Evolutionary conservation across 2,329 filamentous ascomycete genomes (phyloP).

Genomic region (Akanthomyces muscarius): DNA sequence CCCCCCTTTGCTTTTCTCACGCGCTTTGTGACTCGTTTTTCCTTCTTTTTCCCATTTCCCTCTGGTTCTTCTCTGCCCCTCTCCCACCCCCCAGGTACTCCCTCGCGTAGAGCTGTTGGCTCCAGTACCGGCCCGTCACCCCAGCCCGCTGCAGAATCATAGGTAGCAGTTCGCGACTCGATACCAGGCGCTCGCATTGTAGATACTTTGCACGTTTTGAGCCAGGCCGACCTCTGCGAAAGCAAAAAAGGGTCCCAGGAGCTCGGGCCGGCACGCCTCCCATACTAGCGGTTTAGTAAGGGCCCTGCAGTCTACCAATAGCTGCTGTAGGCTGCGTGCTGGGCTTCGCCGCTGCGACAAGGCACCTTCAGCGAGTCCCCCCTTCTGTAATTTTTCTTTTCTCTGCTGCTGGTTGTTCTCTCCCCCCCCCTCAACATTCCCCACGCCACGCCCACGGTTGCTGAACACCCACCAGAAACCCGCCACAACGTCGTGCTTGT

Average conservation of each 20-base stretch:
- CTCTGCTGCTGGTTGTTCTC: slow-evolving; percentile 1
- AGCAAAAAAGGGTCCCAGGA: not conserved
- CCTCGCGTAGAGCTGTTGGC: not conserved
- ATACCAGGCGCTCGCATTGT: not conserved
- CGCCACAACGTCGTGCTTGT: not conserved
- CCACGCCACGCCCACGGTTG: not conserved
- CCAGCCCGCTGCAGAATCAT: not conserved
- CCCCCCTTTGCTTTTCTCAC: slow-evolving; percentile 9
- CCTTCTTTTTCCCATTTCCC: not conserved
- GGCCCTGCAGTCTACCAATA: not conserved
- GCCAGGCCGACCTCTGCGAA: not conserved
- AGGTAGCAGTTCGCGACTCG: not conserved
- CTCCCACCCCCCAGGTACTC: not conserved
- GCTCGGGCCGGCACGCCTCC: slow-evolving; percentile 5
- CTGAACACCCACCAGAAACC: not conserved
- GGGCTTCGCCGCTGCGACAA: not conserved
- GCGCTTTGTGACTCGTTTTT: not conserved
- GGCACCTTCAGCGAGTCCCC: not conserved
- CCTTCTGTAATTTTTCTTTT: slow-evolving; percentile 2
- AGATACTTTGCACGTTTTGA: not conserved
- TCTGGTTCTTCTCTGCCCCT: not conserved
- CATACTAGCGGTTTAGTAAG: not conserved
- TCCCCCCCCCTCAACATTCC: slow-evolving; percentile 3
- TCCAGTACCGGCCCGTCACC: not conserved
- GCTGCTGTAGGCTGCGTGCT: not conserved